Conservation (phyloP, 805 yeast genomes). For the Blastobotrys chiropterorum region DNA sequence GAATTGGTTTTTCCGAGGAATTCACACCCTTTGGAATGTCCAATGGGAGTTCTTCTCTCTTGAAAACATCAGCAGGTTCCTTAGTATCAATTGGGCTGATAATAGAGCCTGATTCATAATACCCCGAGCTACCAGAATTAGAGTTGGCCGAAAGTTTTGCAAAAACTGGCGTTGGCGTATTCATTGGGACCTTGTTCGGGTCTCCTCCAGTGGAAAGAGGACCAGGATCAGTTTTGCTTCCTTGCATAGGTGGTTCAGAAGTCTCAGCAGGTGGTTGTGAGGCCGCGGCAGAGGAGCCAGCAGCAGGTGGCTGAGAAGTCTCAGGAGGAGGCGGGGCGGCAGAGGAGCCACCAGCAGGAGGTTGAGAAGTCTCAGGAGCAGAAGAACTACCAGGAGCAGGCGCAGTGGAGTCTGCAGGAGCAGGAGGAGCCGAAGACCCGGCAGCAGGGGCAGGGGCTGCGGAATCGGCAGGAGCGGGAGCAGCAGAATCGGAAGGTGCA, state of each 20-base stretch:
- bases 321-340: background rate
- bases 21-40: slow-evolving; percentile 43
- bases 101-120: slow-evolving; percentile 35
- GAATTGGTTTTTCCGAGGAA: slow-evolving; percentile 40
- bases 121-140: slow-evolving; percentile 4
- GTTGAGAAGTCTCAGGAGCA: background rate
- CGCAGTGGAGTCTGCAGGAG: background rate
- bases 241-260: background rate
- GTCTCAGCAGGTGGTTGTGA: background rate
- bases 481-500: background rate
- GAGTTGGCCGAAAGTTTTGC: background rate
- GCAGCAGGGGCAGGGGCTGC: background rate
- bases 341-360: background rate
- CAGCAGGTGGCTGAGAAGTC: background rate
- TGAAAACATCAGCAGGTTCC: slow-evolving; percentile 43
- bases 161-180: background rate
- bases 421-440: background rate
- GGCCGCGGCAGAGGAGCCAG: background rate
- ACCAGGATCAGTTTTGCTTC: background rate
- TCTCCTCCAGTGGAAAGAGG: slow-evolving; percentile 5
- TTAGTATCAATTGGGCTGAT: slow-evolving; percentile 42
- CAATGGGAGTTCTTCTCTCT: slow-evolving; percentile 40
- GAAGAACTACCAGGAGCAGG: background rate
- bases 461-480: slow-evolving; percentile 9
- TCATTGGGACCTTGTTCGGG: background rate